A percentile compares a stretch with the other conserved stretches of the same genome.
phyloP scores from a whole-genome alignment of 805 yeast genomes.

The Barnettozyma sucrosica region DNA sequence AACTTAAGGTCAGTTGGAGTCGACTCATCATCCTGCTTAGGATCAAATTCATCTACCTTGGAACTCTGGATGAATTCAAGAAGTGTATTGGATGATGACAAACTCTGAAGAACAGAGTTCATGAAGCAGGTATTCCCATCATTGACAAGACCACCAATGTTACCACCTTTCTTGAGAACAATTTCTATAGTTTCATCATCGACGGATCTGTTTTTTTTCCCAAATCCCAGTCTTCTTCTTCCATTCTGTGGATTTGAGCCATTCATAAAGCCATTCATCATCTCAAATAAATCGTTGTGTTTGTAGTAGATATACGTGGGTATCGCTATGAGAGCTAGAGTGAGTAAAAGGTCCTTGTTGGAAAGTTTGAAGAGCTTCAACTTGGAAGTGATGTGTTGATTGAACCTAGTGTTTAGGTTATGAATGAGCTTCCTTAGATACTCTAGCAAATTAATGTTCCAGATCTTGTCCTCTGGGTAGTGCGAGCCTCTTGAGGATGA shows the following conservation, averaged over 20 bases:
- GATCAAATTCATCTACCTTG: slow-evolving; percentile 3
- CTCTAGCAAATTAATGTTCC: not conserved
- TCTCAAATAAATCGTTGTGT: not conserved
- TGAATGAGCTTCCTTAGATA: not conserved
- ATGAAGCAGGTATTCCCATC: slow-evolving; percentile 94
- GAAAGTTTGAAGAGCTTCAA: slow-evolving; percentile 1
- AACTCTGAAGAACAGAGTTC: slow-evolving; percentile 82
- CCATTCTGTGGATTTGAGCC: not conserved
- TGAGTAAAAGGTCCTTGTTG: slow-evolving; percentile 1
- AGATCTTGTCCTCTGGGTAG: not conserved
- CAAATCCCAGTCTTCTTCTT: slow-evolving; percentile 8
- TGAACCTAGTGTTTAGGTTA: not conserved
- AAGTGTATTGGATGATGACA: slow-evolving; percentile 68
- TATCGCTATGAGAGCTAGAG: slow-evolving; percentile 6
- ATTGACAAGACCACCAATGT: slow-evolving; percentile 78
- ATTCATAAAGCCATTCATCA: slow-evolving; percentile 4
- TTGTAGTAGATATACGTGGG: slow-evolving; percentile 6
- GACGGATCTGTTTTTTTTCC: slow-evolving; percentile 10
- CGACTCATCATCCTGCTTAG: slow-evolving; percentile 16
- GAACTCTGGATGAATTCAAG: slow-evolving; percentile 44
- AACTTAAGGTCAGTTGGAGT: slow-evolving; percentile 33
- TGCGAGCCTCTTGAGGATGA: not conserved
- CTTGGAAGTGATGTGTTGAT: not conserved
- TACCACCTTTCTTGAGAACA: slow-evolving; percentile 62
- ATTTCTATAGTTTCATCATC: slow-evolving; percentile 16